These are phyloP conservation scores for Nemania sp. DNA, from an alignment of 2,329 filamentous ascomycete genomes.

Conservation along the genomic window DNA sequence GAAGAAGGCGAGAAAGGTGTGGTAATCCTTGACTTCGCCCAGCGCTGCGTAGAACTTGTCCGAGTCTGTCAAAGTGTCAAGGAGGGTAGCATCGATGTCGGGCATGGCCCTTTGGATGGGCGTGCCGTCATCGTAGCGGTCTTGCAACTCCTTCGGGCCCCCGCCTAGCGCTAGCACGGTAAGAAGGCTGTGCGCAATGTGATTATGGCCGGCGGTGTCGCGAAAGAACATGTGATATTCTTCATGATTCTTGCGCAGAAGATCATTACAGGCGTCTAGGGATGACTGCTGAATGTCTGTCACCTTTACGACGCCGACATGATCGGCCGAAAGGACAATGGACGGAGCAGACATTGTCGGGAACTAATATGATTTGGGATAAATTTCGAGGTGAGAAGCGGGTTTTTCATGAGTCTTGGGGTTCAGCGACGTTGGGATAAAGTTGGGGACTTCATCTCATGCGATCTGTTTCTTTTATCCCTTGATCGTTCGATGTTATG, in stretches of 20 bases:
- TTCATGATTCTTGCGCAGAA: conserved; percentile 41
- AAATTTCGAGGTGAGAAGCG: too few species aligned
- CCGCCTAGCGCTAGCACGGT: conserved; percentile 39
- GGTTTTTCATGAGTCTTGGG: too few species aligned
- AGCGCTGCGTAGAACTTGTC: conserved; percentile 34
- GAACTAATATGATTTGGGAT: too few species aligned
- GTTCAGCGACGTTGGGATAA: not conserved
- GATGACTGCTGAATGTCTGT: conserved; percentile 1
- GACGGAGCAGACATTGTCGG: not conserved
- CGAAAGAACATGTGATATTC: conserved; percentile 40
- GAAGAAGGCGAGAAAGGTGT: conserved; percentile 67
- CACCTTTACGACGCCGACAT: not conserved
- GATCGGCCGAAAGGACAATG: not conserved
- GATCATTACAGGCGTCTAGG: conserved; percentile 28
- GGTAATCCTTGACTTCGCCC: conserved; percentile 46
- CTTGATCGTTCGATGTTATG: too few species aligned
- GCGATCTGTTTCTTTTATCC: too few species aligned
- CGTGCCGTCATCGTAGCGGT: conserved; percentile 35
- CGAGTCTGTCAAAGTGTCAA: conserved; percentile 29
- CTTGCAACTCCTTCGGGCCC: conserved; percentile 32
- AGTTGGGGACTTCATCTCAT: too few species aligned
- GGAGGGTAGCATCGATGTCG: conserved; percentile 23
- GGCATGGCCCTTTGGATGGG: conserved; percentile 36
- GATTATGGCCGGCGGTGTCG: conserved; percentile 38
- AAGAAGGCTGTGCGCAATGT: conserved; percentile 41